Base-by-base conservation (phyloP, 495 filamentous ascomycete genomes). In the Glonium stellatum region DNA sequence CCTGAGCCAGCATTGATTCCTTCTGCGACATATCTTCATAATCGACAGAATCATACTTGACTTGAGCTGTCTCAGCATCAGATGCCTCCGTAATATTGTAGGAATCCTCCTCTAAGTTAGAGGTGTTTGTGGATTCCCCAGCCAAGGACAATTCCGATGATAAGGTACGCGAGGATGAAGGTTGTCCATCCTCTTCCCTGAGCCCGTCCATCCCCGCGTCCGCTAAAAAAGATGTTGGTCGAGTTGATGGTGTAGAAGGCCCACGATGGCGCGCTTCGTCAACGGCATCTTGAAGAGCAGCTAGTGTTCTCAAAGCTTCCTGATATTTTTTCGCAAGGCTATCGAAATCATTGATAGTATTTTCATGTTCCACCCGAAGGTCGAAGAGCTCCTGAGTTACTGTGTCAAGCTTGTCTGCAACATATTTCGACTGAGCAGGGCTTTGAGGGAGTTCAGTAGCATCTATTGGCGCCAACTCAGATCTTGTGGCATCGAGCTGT, bases 61-160 rank as follows among this genome's bases (percentile, higher is more conserved):
- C 18, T 51, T 64, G 49, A 34, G 55, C 44, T 44, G 59, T 69
- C 58, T 75, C 74, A 39, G 71, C 62, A 31, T 70, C 69, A 39
- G 68, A 63, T 15, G 44, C 63, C 34, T 62, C 65, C 15, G 61
- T 54, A n/a, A 37, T 35, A 23, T 56, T 39, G 6, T 61, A 23
- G 9, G 61, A 42, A 42, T 65, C 65, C n/a, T 64, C 60, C 25
- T 58, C 65, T 4, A 41, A 54, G 58, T 50, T 60, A 11, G 61
- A 64, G 15, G 61, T 64, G 58, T 80, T 79, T 65, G 82, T 84
- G 70, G 89, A 91, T 71, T 87, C 90, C 84, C 86, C 88, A 83
- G 79, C 89, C 78, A 87, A 97, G 76, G 89, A 96, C 73, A 96
- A 84, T 75, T 97, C 92, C 83, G 90, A 92, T 61, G 89, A 96